Conservation (phyloP, 805 yeast genomes). For the Schizosaccharomyces octosporus region DNA sequence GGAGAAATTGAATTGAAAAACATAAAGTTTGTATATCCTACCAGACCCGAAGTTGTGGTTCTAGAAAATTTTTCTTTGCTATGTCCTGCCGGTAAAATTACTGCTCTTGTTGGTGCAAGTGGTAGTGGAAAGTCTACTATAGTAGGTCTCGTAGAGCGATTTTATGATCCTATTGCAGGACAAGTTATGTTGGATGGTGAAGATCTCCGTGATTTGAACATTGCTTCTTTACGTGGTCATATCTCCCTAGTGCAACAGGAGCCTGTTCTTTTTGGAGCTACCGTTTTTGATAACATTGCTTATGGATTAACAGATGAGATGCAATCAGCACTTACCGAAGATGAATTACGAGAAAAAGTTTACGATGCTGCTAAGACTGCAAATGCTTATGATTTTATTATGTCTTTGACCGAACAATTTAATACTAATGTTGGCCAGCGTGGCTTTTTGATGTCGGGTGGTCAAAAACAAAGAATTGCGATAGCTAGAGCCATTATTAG, state of each 20-base stretch:
- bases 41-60: conserved; percentile 13
- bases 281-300: conserved; percentile 54
- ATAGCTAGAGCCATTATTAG: conserved; percentile 34
- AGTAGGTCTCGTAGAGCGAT: conserved; percentile 30
- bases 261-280: conserved; percentile 40
- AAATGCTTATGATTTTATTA: conserved; percentile 26
- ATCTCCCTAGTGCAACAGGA: conserved; percentile 43
- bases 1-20: conserved; percentile 18
- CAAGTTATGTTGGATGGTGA: conserved; percentile 24
- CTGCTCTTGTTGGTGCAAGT: conserved; percentile 80
- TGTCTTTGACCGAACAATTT: conserved; percentile 26
- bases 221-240: conserved; percentile 27
- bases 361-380: conserved; percentile 25
- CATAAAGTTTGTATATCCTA: conserved; percentile 12
- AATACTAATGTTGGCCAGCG: conserved; percentile 28
- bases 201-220: conserved; percentile 23
- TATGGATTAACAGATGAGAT: conserved; percentile 32
- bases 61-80: conserved; percentile 10
- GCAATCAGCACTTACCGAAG: conserved; percentile 14
- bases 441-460: conserved; percentile 39
- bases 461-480: conserved; percentile 43
- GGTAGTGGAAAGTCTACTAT: conserved; percentile 23
- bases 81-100: conserved; percentile 55
- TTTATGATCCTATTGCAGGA: conserved; percentile 32
- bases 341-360: conserved; percentile 16